Conservation (phyloP, 305 asterid species). For the Andrographis paniculata region DNA sequence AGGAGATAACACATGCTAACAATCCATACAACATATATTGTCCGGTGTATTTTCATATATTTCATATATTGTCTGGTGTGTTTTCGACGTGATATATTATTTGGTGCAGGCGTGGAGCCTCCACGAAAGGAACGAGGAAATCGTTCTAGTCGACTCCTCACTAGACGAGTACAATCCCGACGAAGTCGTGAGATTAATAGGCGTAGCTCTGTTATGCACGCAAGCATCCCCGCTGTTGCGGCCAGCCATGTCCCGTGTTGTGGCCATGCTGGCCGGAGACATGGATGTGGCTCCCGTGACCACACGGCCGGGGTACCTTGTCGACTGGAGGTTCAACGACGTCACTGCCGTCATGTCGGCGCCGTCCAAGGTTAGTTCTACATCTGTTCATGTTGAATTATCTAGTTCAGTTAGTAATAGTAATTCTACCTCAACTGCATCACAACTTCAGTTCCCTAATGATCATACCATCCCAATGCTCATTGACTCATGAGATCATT, state of each 20-base stretch:
- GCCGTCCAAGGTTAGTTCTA: no score
- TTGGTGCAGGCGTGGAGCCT: slow-evolving; percentile 80
- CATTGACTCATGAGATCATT: no score
- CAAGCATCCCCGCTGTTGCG: slow-evolving; percentile 66
- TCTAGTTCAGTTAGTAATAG: no score
- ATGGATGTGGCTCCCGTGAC: slow-evolving; percentile 44
- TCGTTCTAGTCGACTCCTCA: slow-evolving; percentile 48
- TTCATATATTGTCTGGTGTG: neutral
- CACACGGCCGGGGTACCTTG: slow-evolving; percentile 60
- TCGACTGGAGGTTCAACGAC: slow-evolving; percentile 23
- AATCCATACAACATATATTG: no score
- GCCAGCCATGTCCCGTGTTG: slow-evolving; percentile 80
- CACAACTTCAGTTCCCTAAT: no score
- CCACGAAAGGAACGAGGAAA: slow-evolving; percentile 40
- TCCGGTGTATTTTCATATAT: no score
- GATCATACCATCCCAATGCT: no score
- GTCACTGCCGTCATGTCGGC: slow-evolving; percentile 13
- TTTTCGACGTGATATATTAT: neutral
- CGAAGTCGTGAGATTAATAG: slow-evolving; percentile 39
- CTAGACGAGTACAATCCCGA: slow-evolving; percentile 29
- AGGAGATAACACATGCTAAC: no score
- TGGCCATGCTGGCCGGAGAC: slow-evolving; percentile 85
- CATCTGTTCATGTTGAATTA: no score
- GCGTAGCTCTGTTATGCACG: slow-evolving; percentile 66
- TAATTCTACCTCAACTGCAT: no score